These are phyloP conservation scores for Cystobasidium slooffiae DNA, from an alignment of 1,284 basidiomycete species.

Conservation along the genomic window DNA sequence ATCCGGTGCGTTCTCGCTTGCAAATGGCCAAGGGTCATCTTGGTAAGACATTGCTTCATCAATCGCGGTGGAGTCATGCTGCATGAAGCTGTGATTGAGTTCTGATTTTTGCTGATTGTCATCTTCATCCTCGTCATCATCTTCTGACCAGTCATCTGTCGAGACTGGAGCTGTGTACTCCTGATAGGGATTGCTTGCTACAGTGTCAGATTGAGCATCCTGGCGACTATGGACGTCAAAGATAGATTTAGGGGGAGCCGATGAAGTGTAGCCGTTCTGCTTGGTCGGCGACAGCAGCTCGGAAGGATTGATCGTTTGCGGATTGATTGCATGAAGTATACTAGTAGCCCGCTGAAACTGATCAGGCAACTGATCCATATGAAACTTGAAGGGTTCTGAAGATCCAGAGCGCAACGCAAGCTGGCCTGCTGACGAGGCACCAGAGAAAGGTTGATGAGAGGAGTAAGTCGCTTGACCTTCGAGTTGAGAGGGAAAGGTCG, in stretches of 20 bases:
- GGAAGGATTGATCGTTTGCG: conserved; percentile 7
- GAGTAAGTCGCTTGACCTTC: not conserved
- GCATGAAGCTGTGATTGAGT: not conserved
- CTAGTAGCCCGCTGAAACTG: not conserved
- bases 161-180: conserved; percentile 3
- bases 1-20: not conserved
- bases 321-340: conserved; percentile 6
- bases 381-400: not conserved
- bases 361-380: conserved; percentile 1
- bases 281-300: not conserved
- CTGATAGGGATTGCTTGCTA: not conserved
- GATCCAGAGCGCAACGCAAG: not conserved
- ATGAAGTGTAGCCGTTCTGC: not conserved
- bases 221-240: not conserved
- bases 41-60: not conserved
- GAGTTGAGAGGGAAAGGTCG: not conserved
- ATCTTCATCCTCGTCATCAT: not conserved
- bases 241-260: not conserved
- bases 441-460: conserved; percentile 1
- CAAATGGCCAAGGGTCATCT: not conserved
- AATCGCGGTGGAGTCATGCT: not conserved
- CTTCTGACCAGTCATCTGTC: conserved; percentile 9
- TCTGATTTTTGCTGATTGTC: not conserved
- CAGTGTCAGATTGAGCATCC: not conserved
- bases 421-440: not conserved